Conservation (phyloP, 345 rosid genomes). For the Moringa oleifera region DNA sequence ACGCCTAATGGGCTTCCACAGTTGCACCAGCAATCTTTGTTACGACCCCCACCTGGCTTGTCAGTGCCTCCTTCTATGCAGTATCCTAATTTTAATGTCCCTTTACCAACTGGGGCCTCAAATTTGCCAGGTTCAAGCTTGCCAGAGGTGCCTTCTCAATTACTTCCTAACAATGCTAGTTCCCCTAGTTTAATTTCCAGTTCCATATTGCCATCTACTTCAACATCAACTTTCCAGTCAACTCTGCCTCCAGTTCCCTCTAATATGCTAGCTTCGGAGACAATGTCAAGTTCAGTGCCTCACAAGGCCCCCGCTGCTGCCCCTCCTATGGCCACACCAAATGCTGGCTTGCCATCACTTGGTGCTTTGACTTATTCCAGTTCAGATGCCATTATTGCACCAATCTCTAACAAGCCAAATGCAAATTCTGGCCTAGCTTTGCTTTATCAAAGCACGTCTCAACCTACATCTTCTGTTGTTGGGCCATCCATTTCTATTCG, state of each 20-base stretch:
- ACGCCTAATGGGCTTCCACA: slow-evolving; percentile 81
- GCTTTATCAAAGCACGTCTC: slow-evolving; percentile 40
- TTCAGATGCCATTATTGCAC: slow-evolving; percentile 37
- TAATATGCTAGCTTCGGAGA: slow-evolving; percentile 54
- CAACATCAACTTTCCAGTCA: slow-evolving; percentile 27
- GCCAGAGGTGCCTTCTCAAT: slow-evolving; percentile 44
- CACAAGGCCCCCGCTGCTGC: slow-evolving; percentile 39
- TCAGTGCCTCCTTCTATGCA: slow-evolving; percentile 66
- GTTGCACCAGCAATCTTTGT: slow-evolving; percentile 76
- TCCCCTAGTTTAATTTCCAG: slow-evolving; percentile 32
- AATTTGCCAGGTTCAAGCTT: slow-evolving; percentile 41
- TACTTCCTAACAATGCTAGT: slow-evolving; percentile 34
- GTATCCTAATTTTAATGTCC: slow-evolving; percentile 59
- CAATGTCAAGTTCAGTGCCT: slow-evolving; percentile 41
- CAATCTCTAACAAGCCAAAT: slow-evolving; percentile 40
- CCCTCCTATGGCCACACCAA: slow-evolving; percentile 38
- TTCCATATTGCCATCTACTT: slow-evolving; percentile 11
- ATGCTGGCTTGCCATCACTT: slow-evolving; percentile 40
- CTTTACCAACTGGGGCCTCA: slow-evolving; percentile 45
- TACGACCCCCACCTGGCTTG: slow-evolving; percentile 71
- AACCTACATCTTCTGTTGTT: slow-evolving; percentile 33
- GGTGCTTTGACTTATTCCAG: slow-evolving; percentile 45
- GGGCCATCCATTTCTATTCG: slow-evolving; percentile 41
- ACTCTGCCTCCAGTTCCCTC: slow-evolving; percentile 36
- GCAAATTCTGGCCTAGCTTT: slow-evolving; percentile 37